Evolutionary conservation across 1,284 basidiomycete species (phyloP).

Genomic region (Takashimella tepidaria): DNA sequence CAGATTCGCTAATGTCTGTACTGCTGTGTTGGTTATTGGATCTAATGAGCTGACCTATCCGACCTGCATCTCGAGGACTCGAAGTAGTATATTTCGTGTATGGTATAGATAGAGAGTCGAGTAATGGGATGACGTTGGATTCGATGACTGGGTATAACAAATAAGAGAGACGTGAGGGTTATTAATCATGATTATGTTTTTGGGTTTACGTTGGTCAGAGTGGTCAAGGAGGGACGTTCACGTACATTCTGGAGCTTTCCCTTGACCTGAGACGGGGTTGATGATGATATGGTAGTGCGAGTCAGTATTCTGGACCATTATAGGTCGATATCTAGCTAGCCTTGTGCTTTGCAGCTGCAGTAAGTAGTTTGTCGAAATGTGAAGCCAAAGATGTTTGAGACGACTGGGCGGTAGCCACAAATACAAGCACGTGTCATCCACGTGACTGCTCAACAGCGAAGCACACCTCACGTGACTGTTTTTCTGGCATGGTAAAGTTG

Average conservation of each 20-base stretch:
- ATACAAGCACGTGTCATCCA: too few relatives aligned
- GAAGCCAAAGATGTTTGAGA: too few relatives aligned
- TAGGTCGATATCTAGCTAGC: too few relatives aligned
- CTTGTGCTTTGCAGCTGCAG: too few relatives aligned
- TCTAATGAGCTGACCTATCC: conserved; percentile 51
- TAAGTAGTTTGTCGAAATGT: too few relatives aligned
- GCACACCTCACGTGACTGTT: too few relatives aligned
- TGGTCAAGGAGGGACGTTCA: background rate
- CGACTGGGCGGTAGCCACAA: too few relatives aligned
- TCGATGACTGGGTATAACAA: conserved; percentile 57
- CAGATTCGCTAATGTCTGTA: conserved; percentile 64
- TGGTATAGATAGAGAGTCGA: conserved; percentile 46
- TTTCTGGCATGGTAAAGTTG: too few relatives aligned
- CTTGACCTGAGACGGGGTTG: conserved; percentile 34
- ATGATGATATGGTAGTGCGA: conserved; percentile 28
- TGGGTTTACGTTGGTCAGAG: background rate
- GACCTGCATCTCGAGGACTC: conserved; percentile 57
- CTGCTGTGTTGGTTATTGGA: conserved; percentile 27
- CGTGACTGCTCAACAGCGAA: too few relatives aligned
- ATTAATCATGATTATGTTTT: too few relatives aligned
- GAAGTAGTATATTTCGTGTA: conserved; percentile 54
- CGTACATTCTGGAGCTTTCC: conserved; percentile 30
- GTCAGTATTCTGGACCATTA: too few relatives aligned
- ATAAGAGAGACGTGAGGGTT: too few relatives aligned
- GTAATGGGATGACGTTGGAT: conserved; percentile 61